A percentile compares a stretch with the other conserved stretches of the same genome.
phyloP scores from a whole-genome alignment of 2,329 filamentous ascomycete species.

The Neofusicoccum ribis region DNA sequence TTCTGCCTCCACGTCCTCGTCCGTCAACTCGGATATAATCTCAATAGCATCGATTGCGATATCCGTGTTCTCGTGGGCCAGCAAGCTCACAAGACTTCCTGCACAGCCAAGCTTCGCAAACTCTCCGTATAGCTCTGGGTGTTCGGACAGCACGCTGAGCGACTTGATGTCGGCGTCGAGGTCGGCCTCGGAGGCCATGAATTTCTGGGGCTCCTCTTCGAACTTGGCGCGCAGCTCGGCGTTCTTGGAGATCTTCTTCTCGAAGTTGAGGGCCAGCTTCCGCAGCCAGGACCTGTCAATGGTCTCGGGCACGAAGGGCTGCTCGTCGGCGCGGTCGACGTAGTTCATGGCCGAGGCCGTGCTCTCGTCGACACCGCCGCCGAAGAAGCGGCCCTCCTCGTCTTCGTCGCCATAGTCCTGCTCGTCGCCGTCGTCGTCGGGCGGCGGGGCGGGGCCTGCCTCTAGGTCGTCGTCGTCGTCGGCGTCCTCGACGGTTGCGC shows the following conservation, averaged over 20 bases:
- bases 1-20: constrained; percentile 84
- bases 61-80: constrained; percentile 95
- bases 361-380: constrained; percentile 79
- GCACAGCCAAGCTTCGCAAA: constrained; percentile 75
- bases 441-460: constrained; percentile 55
- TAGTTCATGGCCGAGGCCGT: constrained; percentile 46
- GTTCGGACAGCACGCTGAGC: constrained; percentile 82
- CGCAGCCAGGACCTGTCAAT: constrained; percentile 84
- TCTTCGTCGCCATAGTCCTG: constrained; percentile 65
- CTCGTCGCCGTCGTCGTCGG: constrained; percentile 56
- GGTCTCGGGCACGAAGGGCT: constrained; percentile 62
- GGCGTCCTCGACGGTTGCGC: constrained; percentile 51
- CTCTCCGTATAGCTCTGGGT: constrained; percentile 78
- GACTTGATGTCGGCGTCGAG: constrained; percentile 85
- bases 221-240: constrained; percentile 84
- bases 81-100: constrained; percentile 71
- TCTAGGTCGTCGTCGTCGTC: constrained; percentile 42
- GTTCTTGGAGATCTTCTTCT: constrained; percentile 89
- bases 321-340: constrained; percentile 14
- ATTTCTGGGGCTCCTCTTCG: constrained; percentile 75
- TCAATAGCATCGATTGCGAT: constrained; percentile 91
- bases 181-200: constrained; percentile 85
- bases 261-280: constrained; percentile 77
- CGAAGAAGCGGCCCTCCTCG: constrained; percentile 94
- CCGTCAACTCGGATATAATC: constrained; percentile 85